Base-by-base conservation (phyloP, 1,139 yeast genomes). In the Geotrichum klebahnii region DNA sequence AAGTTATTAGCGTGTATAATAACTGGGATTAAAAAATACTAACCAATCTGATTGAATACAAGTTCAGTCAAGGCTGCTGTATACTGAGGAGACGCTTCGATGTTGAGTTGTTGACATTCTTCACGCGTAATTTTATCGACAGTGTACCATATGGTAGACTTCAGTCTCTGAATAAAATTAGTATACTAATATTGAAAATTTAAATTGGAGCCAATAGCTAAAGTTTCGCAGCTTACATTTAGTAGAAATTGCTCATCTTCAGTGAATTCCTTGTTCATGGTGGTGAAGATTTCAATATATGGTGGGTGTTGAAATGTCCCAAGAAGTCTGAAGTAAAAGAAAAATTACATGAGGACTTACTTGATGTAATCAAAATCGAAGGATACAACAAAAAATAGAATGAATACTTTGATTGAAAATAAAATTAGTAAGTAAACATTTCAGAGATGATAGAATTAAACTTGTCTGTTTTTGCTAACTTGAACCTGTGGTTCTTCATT, bases 71-170 rank as follows among this genome's bases (percentile, higher is more conserved):
- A 48, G 3, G 64, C 59, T 9, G 67, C 66, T 2, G 57, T 57
- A 47, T 61, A 65, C 45, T 64, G 64, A 1, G 65, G 64, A 8
- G 68, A 61, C 10, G 62, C 63, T 10, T 57, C 57, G 6, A 55
- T 55, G 12, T 53, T 56, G 22, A 62, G 53, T 17, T 51, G 52
- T 16, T 46, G 50, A 41, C 64, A 55, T 40, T 64, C 66, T 42
- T 65, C 66, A 5, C 60, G 61, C 5, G 63, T 63, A n/a, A 65
- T 64, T 41, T 57, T 54, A 17, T 58, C 59, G 8, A 64, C 68
- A 0, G 64, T 58, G 39, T 54, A 56, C 68, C 68, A 63, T 4
- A 65, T 55, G 17, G 67, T 56, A 0, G 65, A 48, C 49, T 59
- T 61, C 32, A 62, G 54, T 20, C 60, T 54, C 65, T 62, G 33